A percentile compares a stretch with the other conserved stretches of the same genome.
Conservation (phyloP, 371 early-diverging fungal genomes). For the Synchytrium microbalum region DNA sequence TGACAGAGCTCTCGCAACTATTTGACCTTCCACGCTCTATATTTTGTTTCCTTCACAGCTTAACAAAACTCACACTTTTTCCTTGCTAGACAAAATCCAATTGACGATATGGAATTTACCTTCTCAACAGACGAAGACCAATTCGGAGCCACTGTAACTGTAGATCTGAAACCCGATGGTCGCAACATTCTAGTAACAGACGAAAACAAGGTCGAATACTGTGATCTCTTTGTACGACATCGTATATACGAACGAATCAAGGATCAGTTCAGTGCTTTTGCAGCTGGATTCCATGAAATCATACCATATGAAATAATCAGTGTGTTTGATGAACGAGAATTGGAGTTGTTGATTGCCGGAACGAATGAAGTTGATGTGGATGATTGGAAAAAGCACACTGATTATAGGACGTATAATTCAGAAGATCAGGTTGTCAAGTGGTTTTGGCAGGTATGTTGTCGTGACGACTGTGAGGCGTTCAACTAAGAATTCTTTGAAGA, state of each 20-base stretch:
- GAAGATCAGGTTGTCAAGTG: constrained; percentile 84
- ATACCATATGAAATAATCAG: constrained; percentile 77
- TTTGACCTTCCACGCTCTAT: too few relatives aligned
- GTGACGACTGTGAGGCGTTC: too few relatives aligned
- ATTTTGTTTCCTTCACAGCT: background rate
- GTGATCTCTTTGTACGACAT: constrained; percentile 36
- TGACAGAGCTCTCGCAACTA: too few relatives aligned
- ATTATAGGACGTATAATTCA: constrained; percentile 86
- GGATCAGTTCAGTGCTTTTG: constrained; percentile 83
- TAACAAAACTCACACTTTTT: background rate
- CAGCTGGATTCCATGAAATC: constrained; percentile 82
- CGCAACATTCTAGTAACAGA: constrained; percentile 80
- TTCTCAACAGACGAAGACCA: constrained; percentile 81
- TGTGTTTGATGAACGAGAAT: constrained; percentile 91
- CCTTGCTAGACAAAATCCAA: constrained; percentile 57
- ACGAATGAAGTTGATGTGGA: constrained; percentile 93
- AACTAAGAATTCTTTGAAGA: too few relatives aligned
- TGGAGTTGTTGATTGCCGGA: constrained; percentile 82
- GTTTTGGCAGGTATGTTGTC: constrained; percentile 73
- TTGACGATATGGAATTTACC: constrained; percentile 72
- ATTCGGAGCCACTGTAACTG: constrained; percentile 79
- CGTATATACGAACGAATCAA: constrained; percentile 66
- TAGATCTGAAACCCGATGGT: constrained; percentile 79
- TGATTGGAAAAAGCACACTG: constrained; percentile 94
- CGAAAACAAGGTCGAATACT: constrained; percentile 88